phyloP scores from a whole-genome alignment of 2,329 filamentous ascomycete genomes.

The Colletotrichum kahawae region DNA sequence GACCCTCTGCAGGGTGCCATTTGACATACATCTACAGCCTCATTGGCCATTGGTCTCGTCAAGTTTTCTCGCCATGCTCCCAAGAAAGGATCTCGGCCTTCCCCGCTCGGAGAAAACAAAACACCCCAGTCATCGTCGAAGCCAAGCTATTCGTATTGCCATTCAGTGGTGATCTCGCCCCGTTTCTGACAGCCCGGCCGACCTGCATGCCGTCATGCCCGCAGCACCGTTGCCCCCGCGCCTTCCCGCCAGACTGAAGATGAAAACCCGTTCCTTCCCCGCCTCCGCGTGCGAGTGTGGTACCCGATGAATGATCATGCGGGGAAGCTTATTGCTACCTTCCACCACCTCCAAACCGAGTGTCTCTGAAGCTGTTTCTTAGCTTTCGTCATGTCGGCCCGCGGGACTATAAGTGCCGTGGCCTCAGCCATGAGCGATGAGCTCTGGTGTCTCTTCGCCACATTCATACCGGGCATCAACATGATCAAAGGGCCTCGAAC shows the following conservation, averaged over 20 bases:
- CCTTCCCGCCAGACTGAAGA: not conserved
- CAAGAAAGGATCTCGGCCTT: not conserved
- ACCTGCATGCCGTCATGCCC: conserved; percentile 14
- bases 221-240: not conserved
- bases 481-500: not conserved
- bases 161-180: conserved; percentile 4
- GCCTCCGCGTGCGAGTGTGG: not conserved
- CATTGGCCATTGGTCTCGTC: not conserved
- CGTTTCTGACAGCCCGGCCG: not conserved
- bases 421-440: not conserved
- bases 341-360: not conserved
- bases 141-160: conserved; percentile 1
- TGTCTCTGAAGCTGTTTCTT: not conserved
- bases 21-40: not conserved
- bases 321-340: conserved; percentile 4
- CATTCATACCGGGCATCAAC: not conserved
- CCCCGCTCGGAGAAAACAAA: not conserved
- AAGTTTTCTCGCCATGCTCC: not conserved
- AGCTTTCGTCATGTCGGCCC: not conserved
- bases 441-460: not conserved
- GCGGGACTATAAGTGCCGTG: not conserved
- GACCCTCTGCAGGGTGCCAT: not conserved
- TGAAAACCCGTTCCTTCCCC: not conserved
- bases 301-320: not conserved
- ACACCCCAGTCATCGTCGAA: not conserved